Base-by-base conservation (phyloP, 2,329 filamentous ascomycete genomes). In the Microascus cirrosus region DNA sequence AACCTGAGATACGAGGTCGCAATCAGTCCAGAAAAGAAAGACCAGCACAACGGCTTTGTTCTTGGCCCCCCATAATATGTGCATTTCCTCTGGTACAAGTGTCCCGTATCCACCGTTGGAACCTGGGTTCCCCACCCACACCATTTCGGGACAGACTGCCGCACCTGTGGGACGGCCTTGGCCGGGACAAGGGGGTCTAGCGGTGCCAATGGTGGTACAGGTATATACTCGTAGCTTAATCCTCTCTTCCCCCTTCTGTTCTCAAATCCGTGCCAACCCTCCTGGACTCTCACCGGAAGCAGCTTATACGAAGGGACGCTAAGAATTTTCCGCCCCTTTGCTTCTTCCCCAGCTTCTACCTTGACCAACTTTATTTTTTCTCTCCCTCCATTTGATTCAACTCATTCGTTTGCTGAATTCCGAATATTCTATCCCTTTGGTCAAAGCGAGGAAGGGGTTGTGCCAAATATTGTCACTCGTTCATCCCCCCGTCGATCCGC, bases 251-350 rank as follows among this genome's bases (percentile, higher is more conserved):
- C 34, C n/a, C 24, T 51, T 54, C 52, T 22, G 42, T 24, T 35
- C 56, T 55, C 24, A 22, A 56, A 24, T 50, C 22, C 42, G 25
- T 53, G 18, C 24, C 35, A 35, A 32, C 36, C 42, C 20, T 35
- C 34, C 57, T 20, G n/a, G 35, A 52, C 48, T 51, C 59, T 53
- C 36, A 25, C 52, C 42, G 55, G 56, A 20, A 50, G 45, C 20
- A 50, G 45, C 45, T 50, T 50, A 50, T 50, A 50, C 8, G 15
- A n/a, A 13, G n/a, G 20, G 20, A 24, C 45, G 45, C 45, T 50
- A 50, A 50, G 20, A 50, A 50, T 50, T 50, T 50, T 50, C 45
- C 18, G 20, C 53, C 54, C 39, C 55, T 56, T 56, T 58, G 56
- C 36, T 55, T 35, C 28, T 32, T 34, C 54, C 36, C 28, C 53